Evolutionary conservation across 2,329 filamentous ascomycete species (phyloP), one percentile per base, ranked within the genome.

Genomic region (Ceratocystis destructans): DNA sequence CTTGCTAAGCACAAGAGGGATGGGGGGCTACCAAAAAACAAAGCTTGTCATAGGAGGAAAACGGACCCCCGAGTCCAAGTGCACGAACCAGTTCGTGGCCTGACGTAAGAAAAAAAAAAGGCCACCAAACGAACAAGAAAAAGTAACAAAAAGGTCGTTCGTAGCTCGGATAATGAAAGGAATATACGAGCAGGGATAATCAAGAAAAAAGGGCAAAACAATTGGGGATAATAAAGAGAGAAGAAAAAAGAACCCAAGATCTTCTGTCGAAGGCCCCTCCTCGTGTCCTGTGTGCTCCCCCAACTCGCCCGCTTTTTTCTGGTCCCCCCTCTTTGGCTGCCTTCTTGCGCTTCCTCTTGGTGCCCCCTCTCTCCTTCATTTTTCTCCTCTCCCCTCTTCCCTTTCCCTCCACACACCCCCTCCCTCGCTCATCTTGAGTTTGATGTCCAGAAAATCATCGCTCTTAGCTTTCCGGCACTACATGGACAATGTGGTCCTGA

Each of bases 251-350:
- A 22, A 22, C 22, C 22, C 17, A 59, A 59, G 53, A 20, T 33
- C 53, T 37, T 59, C 53, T 59, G 53, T 59, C 28, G 53, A 17
- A 33, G 53, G 53, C 28, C 12, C 53, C 53, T 59, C 53, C 53
- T 59, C 2, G 15, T 20, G 28, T 59, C 28, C 53, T 31, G 28
- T 33, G 25, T 59, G 10, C 28, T 31, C 53, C 53, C 53, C 25
- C 22, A 28, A 2, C 53, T 15, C 20, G 15, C 17, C 22, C 17
- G 10, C 12, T 15, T 57, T 28, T 22, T n/a, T 31, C 10, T 15
- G 22, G 2, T 6, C 22, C 15, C 53, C 2, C 53, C 48, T 53
- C 48, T 53, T 53, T 28, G 4, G 7, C 22, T 17, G 17, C 17
- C 17, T 20, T 33, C 25, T 59, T 33, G 25, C 3, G 17, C 53